These are phyloP conservation scores for Cephaloascus fragrans DNA, from an alignment of 805 yeast genomes.

Conservation along the genomic window DNA sequence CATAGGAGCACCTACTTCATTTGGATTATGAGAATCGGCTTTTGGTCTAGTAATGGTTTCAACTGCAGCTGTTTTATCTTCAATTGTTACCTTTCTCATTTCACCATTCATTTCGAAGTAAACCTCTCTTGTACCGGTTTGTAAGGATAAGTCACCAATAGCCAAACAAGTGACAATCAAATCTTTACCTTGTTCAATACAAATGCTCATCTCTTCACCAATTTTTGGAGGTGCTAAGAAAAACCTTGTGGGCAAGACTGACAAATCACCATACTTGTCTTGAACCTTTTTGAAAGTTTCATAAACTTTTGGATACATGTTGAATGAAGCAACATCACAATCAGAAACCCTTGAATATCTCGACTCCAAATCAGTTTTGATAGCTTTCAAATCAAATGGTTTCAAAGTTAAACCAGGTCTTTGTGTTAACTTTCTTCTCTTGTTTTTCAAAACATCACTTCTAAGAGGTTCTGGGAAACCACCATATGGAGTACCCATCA, in stretches of 20 bases:
- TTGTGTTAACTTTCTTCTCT: constrained; percentile 78
- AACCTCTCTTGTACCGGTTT: constrained; percentile 90
- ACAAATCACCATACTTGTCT: constrained; percentile 83
- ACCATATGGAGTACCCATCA: constrained; percentile 98
- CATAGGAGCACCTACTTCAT: constrained; percentile 98
- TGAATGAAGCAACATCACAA: constrained; percentile 86
- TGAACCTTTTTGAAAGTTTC: constrained; percentile 71
- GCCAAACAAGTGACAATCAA: constrained; percentile 89
- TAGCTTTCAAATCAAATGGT: constrained; percentile 69
- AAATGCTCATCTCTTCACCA: constrained; percentile 82
- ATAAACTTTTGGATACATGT: constrained; percentile 97
- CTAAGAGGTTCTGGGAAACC: constrained; percentile 99
- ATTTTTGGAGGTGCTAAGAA: constrained; percentile 82
- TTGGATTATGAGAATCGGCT: constrained; percentile 80
- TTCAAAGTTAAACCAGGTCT: constrained; percentile 90
- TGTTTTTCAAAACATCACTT: constrained; percentile 80
- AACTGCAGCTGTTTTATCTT: constrained; percentile 78
- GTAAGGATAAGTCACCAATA: constrained; percentile 75
- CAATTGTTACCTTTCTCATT: constrained; percentile 88
- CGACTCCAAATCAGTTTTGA: constrained; percentile 63
- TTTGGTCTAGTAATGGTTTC: constrained; percentile 83
- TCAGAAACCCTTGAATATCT: constrained; percentile 79
- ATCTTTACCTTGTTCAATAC: constrained; percentile 90
- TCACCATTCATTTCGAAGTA: constrained; percentile 98
- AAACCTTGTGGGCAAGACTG: constrained; percentile 86